Base-by-base conservation (phyloP, 2,329 filamentous ascomycete genomes). In the Tolypocladium tropicale region DNA sequence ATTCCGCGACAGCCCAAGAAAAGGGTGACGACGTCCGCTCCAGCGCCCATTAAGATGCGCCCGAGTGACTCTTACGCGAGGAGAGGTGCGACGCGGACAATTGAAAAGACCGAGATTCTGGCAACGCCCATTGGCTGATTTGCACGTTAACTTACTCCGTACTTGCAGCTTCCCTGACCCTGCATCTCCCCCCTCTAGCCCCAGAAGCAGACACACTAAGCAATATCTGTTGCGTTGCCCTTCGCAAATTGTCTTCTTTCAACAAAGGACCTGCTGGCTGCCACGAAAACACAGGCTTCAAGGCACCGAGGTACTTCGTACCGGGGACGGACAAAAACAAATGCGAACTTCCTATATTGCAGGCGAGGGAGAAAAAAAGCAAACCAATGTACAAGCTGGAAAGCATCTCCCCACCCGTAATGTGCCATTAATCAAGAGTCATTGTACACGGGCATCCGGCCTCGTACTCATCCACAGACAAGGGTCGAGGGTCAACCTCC, bases 371-470 rank as follows among this genome's bases (percentile, higher is more conserved):
- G 54, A 57, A 60, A 62, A 57, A 60, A 62, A 61, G 52, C 52
- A 57, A 62, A 61, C 59, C 63, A 64, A 63, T 65, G 61, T 63
- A 64, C 67, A 68, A 64, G 62, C 63, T 59, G 60, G 57, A 61
- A 62, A 61, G 58, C 48, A 57, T 61, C 61, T 62, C 63, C 60
- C 62, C 57, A 63, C 60, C 61, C 54, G 62, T 67, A 68, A 70
- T 62, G 64, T 64, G 71, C 65, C 64, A 72, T 71, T 73, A 72
- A 67, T 69, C 68, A 72, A 68, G 61, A 64, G 66, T 72, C 72
- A 71, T 73, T 73, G 71, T 74, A 74, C 72, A 74, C 61, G 64
- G 69, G 67, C 66, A 64, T 64, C 60, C 58, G 58, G 64, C 63
- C 64, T 66, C 65, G 63, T 63, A 61, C 59, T 61, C 62, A 39